A percentile compares a stretch with the other conserved stretches of the same genome.
Conservation (phyloP, 106 monocot species). For the Dioscorea zingiberensis region DNA sequence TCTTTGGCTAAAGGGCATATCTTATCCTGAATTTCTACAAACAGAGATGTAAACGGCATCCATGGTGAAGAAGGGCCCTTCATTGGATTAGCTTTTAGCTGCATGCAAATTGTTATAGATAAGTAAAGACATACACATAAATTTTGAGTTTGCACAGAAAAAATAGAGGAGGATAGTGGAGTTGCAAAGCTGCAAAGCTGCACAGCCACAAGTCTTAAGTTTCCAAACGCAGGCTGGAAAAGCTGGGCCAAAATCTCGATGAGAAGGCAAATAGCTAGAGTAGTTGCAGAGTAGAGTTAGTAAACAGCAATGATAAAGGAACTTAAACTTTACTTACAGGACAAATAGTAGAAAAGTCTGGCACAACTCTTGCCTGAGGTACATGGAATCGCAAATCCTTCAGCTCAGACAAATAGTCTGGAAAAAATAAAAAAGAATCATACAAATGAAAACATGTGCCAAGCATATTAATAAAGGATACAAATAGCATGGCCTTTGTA, state of each 20-base stretch:
- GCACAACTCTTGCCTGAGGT: not conserved
- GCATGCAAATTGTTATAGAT: not conserved
- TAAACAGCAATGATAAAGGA: not conserved
- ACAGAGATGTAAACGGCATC: slow-evolving; percentile 24
- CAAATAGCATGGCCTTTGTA: not conserved
- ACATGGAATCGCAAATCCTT: slow-evolving; percentile 14
- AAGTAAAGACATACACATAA: not conserved
- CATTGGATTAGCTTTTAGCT: slow-evolving; percentile 9
- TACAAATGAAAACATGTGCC: not conserved
- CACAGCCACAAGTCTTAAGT: too few relatives aligned
- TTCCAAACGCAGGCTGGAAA: not conserved
- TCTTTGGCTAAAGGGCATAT: slow-evolving; percentile 35
- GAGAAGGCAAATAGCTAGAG: not conserved
- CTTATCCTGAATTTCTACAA: slow-evolving; percentile 18
- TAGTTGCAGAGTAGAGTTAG: not conserved
- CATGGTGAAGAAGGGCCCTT: slow-evolving; percentile 30
- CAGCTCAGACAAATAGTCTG: slow-evolving; percentile 52
- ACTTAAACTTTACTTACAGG: slow-evolving; percentile 26
- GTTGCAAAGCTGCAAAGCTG: too few relatives aligned
- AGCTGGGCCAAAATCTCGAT: not conserved
- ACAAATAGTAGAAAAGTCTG: slow-evolving; percentile 13
- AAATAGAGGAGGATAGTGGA: too few relatives aligned
- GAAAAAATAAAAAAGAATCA: slow-evolving; percentile 6
- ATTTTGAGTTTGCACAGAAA: too few relatives aligned
- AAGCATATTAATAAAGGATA: too few relatives aligned